Evolutionary conservation across 805 yeast species (phyloP).

Genomic region (Isabelozyma heimii): DNA sequence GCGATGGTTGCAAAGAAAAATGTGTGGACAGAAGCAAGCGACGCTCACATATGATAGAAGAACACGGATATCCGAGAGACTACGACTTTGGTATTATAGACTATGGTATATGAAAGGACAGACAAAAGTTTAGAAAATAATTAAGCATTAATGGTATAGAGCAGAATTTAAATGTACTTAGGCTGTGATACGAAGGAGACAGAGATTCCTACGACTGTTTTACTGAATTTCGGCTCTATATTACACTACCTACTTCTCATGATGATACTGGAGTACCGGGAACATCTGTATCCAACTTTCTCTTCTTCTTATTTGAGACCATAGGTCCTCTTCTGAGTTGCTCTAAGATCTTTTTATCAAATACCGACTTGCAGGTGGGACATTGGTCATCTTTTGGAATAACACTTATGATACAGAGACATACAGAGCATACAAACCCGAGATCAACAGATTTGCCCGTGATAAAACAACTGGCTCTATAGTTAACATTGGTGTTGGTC

Average conservation of each 20-base stretch:
- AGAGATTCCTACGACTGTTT: background rate
- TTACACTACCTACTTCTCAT: background rate
- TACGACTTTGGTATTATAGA: slow-evolving; percentile 27
- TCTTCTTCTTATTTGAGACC: slow-evolving; percentile 37
- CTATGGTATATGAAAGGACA: slow-evolving; percentile 17
- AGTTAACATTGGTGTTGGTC: slow-evolving; percentile 81
- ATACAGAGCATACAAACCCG: slow-evolving; percentile 94
- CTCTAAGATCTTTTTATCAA: slow-evolving; percentile 61
- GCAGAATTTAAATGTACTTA: no score
- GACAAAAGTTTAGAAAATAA: no score
- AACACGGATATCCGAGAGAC: slow-evolving; percentile 47
- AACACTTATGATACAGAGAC: slow-evolving; percentile 73
- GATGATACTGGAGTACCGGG: slow-evolving; percentile 1
- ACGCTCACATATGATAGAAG: slow-evolving; percentile 46
- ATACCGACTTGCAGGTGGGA: slow-evolving; percentile 82
- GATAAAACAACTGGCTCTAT: slow-evolving; percentile 89
- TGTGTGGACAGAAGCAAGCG: slow-evolving; percentile 41
- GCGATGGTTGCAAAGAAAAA: slow-evolving; percentile 34
- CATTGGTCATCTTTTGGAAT: slow-evolving; percentile 69
- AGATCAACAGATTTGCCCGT: slow-evolving; percentile 90
- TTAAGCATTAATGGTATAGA: no score
- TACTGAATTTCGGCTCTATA: background rate
- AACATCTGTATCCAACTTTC: slow-evolving; percentile 23
- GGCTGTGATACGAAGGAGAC: no score
- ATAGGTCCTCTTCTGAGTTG: slow-evolving; percentile 61